Conservation (phyloP, 2,329 filamentous ascomycete genomes). For the Venturia pyrina region DNA sequence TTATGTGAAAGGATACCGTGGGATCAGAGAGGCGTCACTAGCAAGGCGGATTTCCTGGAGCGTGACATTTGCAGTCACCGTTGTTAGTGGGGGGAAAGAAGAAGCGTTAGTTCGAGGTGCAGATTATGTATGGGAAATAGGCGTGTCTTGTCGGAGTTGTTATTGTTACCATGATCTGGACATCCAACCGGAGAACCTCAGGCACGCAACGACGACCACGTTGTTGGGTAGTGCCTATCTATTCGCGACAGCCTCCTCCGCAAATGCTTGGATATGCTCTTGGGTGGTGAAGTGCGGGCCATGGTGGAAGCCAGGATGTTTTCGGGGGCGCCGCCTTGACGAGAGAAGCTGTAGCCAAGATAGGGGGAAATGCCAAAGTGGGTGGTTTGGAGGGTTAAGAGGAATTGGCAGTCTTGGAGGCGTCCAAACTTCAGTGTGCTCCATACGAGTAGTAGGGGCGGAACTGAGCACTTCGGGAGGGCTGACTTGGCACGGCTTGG, state of each 20-base stretch:
- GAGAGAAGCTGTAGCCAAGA: not conserved
- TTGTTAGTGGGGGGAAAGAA: not conserved
- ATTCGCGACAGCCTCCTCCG: conserved; percentile 3
- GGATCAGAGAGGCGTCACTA: not conserved
- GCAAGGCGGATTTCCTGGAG: not conserved
- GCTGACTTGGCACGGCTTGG: not conserved
- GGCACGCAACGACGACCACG: not conserved
- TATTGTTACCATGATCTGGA: not conserved
- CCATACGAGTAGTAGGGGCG: no score
- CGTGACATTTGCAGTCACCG: not conserved
- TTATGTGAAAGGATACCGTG: not conserved
- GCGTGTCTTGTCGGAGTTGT: not conserved
- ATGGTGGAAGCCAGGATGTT: not conserved
- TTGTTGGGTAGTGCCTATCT: not conserved
- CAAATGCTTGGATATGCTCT: not conserved
- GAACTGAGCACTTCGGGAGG: not conserved
- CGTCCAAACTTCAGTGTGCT: not conserved
- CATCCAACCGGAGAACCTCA: not conserved
- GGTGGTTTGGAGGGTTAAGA: not conserved
- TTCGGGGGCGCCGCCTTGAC: not conserved
- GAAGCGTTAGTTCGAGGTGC: not conserved
- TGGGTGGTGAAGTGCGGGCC: not conserved
- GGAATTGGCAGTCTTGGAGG: not conserved
- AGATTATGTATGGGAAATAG: not conserved
- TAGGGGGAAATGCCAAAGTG: not conserved